Percentiles rank a stretch among this genome's conserved stretches.
Evolutionary conservation across 345 rosid genomes (phyloP).

Genomic region (Melaleuca quinquenervia): DNA sequence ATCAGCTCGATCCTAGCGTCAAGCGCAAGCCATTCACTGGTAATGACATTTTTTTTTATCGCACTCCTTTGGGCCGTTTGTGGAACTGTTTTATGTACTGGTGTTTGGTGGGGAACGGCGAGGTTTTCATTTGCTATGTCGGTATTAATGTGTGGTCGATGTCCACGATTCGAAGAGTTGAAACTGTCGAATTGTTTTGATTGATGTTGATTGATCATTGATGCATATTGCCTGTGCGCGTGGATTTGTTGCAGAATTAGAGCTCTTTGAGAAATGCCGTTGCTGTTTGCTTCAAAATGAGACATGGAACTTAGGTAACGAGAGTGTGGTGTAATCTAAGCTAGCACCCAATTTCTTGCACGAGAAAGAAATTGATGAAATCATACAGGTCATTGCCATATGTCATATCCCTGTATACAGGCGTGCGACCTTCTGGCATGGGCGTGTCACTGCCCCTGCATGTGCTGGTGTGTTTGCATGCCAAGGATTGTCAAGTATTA

Average conservation of each 20-base stretch:
- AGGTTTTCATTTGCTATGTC: neutral
- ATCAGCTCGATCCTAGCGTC: constrained; percentile 72
- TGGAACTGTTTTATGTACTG: neutral
- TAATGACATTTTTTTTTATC: neutral
- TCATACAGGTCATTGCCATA: neutral
- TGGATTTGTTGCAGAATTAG: neutral
- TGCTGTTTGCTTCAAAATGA: neutral
- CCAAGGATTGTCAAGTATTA: neutral
- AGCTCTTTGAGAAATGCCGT: neutral
- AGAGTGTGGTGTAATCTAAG: neutral
- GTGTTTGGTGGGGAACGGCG: neutral
- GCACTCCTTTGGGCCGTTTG: neutral
- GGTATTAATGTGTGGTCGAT: neutral
- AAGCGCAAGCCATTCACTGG: constrained; percentile 72
- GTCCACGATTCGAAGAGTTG: neutral
- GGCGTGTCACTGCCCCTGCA: neutral
- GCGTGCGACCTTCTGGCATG: neutral
- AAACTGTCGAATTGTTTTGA: neutral
- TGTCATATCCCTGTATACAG: neutral
- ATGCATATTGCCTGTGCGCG: neutral
- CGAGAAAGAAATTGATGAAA: neutral
- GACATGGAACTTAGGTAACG: neutral
- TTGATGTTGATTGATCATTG: neutral
- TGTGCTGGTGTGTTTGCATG: neutral
- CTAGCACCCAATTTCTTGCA: neutral